Conservation (phyloP, 441 rosid genomes). For the Dalechampia spathulata region DNA sequence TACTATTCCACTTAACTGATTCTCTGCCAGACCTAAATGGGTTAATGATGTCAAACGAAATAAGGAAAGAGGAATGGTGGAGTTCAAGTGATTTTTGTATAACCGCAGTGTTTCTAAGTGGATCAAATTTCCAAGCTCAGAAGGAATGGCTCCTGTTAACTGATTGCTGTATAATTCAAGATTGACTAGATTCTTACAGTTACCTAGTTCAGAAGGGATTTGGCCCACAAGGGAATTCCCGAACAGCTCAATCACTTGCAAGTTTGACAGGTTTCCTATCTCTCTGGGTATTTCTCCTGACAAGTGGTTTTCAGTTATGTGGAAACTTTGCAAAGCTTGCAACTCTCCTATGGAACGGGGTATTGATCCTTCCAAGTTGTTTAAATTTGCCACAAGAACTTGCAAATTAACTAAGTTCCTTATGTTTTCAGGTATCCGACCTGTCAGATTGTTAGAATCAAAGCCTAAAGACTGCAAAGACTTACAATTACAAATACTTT, state of each 20-base stretch:
- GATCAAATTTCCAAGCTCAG: slow-evolving; percentile 54
- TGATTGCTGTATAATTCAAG: slow-evolving; percentile 50
- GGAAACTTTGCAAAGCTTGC: slow-evolving; percentile 41
- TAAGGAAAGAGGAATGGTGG: slow-evolving; percentile 56
- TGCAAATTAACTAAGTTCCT: slow-evolving; percentile 56
- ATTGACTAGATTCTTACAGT: slow-evolving; percentile 37
- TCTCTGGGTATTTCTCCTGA: slow-evolving; percentile 56
- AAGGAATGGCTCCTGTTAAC: slow-evolving; percentile 58
- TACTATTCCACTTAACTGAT: slow-evolving; percentile 49
- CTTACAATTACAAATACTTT: slow-evolving; percentile 44
- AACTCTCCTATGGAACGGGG: slow-evolving; percentile 54
- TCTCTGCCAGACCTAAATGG: slow-evolving; percentile 51
- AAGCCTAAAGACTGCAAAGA: slow-evolving; percentile 38
- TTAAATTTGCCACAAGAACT: slow-evolving; percentile 31
- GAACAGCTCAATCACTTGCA: slow-evolving; percentile 30
- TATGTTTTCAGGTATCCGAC: slow-evolving; percentile 42
- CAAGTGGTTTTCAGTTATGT: slow-evolving; percentile 48
- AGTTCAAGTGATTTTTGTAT: slow-evolving; percentile 42
- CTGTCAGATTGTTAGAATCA: slow-evolving; percentile 54
- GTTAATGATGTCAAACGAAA: slow-evolving; percentile 45
- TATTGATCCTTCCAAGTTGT: slow-evolving; percentile 48
- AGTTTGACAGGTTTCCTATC: slow-evolving; percentile 56
- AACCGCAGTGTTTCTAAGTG: slow-evolving; percentile 39
- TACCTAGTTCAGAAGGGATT: slow-evolving; percentile 53
- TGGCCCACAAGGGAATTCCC: slow-evolving; percentile 48